Base-by-base conservation (phyloP, 2,329 filamentous ascomycete genomes). In the Ciborinia camelliae region DNA sequence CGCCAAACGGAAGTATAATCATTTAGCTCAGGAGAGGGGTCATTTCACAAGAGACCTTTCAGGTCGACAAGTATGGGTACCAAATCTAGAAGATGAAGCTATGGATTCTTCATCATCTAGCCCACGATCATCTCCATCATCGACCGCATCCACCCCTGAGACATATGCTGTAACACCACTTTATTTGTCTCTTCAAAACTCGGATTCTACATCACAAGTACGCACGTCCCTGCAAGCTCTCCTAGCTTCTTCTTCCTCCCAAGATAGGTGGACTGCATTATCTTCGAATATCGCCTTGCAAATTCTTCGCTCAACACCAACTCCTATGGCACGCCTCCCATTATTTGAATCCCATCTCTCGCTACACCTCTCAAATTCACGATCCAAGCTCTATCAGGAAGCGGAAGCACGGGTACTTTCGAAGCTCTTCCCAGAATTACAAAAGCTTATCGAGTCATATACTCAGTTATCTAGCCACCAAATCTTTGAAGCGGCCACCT, bases 401-500 rank as follows among this genome's bases (percentile, higher is more conserved):
- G 72, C 73, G 5, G 74, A 76, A 61, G 54, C 65, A 26, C 67
- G 65, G 18, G 67, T 76, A 23, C 67, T 74, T 2, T 39, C 63
- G 12, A 68, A 72, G n/a, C 62, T 75, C 7, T 68, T 70, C 32
- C 71, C 71, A 14, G 60, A 69, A 7, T 73, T 77, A 37, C 71
- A 71, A 30, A 70, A 69, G 39, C 68, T 74, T 1, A 69, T 76
- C 10, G 69, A 70, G 10, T 69, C 50, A 12, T 76, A 75, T 60
- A 71, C 71, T 4, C 71, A 70, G 12, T 53, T 75, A 20, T 73
- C 71, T 3, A 73, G 70, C 39, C 62, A 72, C 5, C 73, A 75
- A 62, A 72, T 76, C 10, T 76, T 75, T 62, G 74, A 76, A 51
- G 67, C 70, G 10, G 74, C 73, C 23, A 75, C 73, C 12, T 65